These are phyloP conservation scores for Rhazya stricta DNA, from an alignment of 257 asterid genomes.

Conservation along the genomic window DNA sequence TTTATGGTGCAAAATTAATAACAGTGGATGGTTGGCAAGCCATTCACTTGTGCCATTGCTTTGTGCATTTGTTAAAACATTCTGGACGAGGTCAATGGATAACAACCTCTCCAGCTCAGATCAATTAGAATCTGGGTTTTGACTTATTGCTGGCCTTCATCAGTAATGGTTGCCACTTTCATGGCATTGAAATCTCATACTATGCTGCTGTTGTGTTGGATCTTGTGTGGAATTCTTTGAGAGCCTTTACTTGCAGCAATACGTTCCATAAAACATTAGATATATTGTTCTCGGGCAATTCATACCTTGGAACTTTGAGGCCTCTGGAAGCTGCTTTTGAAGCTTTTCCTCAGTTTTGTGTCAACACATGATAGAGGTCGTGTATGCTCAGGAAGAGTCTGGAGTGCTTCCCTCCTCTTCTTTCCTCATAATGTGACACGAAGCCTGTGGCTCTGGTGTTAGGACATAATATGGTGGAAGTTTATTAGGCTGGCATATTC, in stretches of 20 bases:
- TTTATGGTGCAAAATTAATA: not conserved
- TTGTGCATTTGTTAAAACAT: not conserved
- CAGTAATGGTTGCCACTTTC: not conserved
- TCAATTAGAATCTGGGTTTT: not conserved
- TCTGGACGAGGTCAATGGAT: slow-evolving; percentile 2
- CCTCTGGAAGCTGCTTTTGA: slow-evolving; percentile 2
- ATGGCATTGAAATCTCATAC: not conserved
- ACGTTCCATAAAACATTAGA: not conserved
- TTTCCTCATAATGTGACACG: not conserved
- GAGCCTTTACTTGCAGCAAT: not conserved
- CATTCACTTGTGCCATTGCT: not conserved
- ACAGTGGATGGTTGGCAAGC: not conserved
- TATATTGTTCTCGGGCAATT: not conserved
- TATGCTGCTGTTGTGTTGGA: not conserved
- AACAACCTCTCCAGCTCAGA: not conserved
- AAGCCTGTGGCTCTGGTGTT: not conserved
- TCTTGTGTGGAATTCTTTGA: not conserved
- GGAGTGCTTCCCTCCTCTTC: not conserved
- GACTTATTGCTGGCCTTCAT: not conserved
- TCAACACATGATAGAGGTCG: not conserved
- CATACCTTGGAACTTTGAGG: not conserved
- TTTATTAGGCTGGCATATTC: not conserved
- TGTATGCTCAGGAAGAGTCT: not conserved
- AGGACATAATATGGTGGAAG: not conserved
- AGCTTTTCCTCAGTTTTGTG: not conserved